These are phyloP conservation scores for Arthrinium phaeospermum DNA, from an alignment of 2,329 filamentous ascomycete species.

Conservation along the genomic window DNA sequence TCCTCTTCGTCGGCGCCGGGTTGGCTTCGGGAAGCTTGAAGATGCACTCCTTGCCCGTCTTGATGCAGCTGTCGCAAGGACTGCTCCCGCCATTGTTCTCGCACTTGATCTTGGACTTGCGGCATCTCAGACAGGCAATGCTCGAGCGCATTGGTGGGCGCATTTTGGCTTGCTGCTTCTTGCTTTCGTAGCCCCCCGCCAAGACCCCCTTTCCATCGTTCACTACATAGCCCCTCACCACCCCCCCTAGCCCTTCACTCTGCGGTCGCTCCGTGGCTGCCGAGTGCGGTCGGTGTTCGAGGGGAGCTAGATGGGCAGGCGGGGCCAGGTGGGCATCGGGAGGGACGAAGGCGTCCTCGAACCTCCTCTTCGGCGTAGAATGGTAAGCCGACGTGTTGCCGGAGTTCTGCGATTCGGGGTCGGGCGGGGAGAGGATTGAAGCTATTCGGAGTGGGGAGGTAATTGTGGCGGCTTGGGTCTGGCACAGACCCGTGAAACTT, in stretches of 20 bases:
- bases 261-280: slow-evolving; percentile 32
- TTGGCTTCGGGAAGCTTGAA: slow-evolving; percentile 65
- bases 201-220: slow-evolving; percentile 41
- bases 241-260: slow-evolving; percentile 30
- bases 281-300: slow-evolving; percentile 32
- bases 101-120: slow-evolving; percentile 86
- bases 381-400: slow-evolving; percentile 37
- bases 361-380: slow-evolving; percentile 44
- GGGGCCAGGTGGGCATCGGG: slow-evolving; percentile 37
- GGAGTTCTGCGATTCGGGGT: slow-evolving; percentile 33
- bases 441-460: slow-evolving; percentile 56
- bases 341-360: slow-evolving; percentile 42
- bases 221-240: slow-evolving; percentile 32
- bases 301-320: slow-evolving; percentile 34
- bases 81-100: slow-evolving; percentile 76
- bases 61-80: slow-evolving; percentile 76
- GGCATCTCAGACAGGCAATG: slow-evolving; percentile 78
- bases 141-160: slow-evolving; percentile 72
- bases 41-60: slow-evolving; percentile 70
- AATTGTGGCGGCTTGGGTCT: slow-evolving; percentile 55
- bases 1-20: slow-evolving; percentile 48
- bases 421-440: slow-evolving; percentile 55
- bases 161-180: slow-evolving; percentile 48
- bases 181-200: slow-evolving; percentile 43
- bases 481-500: slow-evolving; percentile 40